Evolutionary conservation across 129 eudicot genomes (phyloP).

Genomic region (Centaurea solstitialis): DNA sequence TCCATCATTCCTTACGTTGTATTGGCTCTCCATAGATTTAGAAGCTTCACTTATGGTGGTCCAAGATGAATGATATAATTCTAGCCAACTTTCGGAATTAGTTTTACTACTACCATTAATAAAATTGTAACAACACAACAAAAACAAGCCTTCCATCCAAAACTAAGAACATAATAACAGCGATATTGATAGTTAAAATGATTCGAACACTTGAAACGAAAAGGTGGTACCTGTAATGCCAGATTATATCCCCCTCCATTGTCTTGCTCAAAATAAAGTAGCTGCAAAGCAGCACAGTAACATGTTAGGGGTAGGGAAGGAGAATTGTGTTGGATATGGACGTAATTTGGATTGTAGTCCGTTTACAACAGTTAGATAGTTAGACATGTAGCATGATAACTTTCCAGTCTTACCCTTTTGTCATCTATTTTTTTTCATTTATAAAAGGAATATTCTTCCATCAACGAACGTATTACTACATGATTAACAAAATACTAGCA

Average conservation of each 20-base stretch:
- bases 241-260: conserved; percentile 78
- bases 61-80: background rate
- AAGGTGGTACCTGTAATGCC: conserved; percentile 78
- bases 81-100: background rate
- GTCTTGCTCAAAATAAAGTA: conserved; percentile 90
- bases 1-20: background rate
- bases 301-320: background rate
- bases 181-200: conserved; percentile 1
- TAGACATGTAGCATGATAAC: background rate
- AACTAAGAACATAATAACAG: background rate
- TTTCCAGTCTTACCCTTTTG: conserved; percentile 3
- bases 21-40: background rate
- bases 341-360: background rate
- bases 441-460: background rate
- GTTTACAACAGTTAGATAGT: background rate
- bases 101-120: background rate
- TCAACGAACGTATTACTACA: background rate
- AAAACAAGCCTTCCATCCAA: background rate
- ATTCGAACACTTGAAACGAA: background rate
- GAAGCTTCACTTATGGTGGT: background rate
- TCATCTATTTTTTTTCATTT: background rate
- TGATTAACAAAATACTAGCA: background rate
- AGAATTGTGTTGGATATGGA: background rate
- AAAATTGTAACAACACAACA: background rate
- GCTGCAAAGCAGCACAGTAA: conserved; percentile 44